Percentiles rank a stretch among this genome's conserved stretches.
Conservation (phyloP, 768 basidiomycete genomes). For the Tremella mesenterica region DNA sequence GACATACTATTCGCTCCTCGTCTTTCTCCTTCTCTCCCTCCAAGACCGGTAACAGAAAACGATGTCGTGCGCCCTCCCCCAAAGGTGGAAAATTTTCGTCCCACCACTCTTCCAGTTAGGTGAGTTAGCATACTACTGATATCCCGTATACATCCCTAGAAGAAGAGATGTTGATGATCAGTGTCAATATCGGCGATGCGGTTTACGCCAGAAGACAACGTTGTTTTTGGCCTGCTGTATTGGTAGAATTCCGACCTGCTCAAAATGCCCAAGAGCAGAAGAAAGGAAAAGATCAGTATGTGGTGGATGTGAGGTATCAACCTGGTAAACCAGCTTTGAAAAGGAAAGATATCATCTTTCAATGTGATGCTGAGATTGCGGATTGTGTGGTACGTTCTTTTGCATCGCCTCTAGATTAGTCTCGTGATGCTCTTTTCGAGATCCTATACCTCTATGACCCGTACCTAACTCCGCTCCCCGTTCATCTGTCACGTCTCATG, state of each 20-base stretch:
- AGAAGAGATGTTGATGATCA: background rate
- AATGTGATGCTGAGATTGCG: constrained; percentile 19
- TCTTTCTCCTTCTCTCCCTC: background rate
- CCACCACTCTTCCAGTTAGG: background rate
- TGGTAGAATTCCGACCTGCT: constrained; percentile 10
- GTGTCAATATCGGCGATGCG: background rate
- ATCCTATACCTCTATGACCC: no score
- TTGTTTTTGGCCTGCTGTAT: constrained; percentile 8
- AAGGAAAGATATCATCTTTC: constrained; percentile 11
- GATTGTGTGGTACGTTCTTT: constrained; percentile 24
- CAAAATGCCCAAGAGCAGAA: background rate
- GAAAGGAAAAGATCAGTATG: constrained; percentile 2
- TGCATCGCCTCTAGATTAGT: no score
- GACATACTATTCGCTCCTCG: background rate
- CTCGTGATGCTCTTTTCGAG: no score
- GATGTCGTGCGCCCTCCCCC: no score
- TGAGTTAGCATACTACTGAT: no score
- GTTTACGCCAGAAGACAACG: background rate
- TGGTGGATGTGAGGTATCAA: background rate
- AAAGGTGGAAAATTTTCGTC: background rate
- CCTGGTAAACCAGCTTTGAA: background rate
- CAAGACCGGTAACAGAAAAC: background rate
- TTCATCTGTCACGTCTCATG: no score
- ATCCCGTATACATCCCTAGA: no score
- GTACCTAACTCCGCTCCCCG: no score